Evolutionary conservation across 306 rosid genomes (phyloP), one percentile per base, ranked within the genome.

Genomic region (Rosa lucieae): DNA sequence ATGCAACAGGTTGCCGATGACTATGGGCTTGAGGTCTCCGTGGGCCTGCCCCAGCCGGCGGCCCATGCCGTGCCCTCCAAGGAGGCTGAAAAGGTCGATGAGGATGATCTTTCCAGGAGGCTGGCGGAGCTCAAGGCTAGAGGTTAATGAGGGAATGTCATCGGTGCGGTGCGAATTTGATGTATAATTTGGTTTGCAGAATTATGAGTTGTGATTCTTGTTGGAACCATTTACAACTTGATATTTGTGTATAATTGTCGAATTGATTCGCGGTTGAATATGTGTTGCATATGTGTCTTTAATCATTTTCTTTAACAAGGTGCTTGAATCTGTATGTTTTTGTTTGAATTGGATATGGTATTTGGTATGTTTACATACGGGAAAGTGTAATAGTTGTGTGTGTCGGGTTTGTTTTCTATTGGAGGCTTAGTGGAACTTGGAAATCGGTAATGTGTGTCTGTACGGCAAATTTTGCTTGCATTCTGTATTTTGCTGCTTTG

Each of bases 1-100:
- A 94, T 94, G 98, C 98, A 94, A 46, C 98, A 94, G 87, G 98
- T 94, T 5, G 98, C 98, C 5, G 98, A 94, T 51, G 98, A 92
- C 70, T 94, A 94, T 42, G 98, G 98, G 5, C 95, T 94, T 49
- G 98, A 94, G 86, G 98, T 94, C 43, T 90, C 97, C 0, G 97
- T 94, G 23, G 97, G 97, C 8, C 88, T 94, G 9, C 98, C 98
- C 0, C 97, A 90, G 88, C 85, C 98, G 0, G 97, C 97, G 0
- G 87, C 88, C 3, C 97, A 94, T 29, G 97, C 97, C 9, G 97
- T 94, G 80, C 97, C 98, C 4, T 39, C 85, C 11, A 90, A 92
- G 88, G 98, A 94, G 66, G 70, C 97, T 0, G 98, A 92, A 62
- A 92, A 90, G 88, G 90, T 92, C 14, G 97, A 92, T 21, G 97